Percentiles rank a stretch among this genome's conserved stretches.
phyloP scores from a whole-genome alignment of 805 yeast genomes.

The Saccharomyces paradoxus region DNA sequence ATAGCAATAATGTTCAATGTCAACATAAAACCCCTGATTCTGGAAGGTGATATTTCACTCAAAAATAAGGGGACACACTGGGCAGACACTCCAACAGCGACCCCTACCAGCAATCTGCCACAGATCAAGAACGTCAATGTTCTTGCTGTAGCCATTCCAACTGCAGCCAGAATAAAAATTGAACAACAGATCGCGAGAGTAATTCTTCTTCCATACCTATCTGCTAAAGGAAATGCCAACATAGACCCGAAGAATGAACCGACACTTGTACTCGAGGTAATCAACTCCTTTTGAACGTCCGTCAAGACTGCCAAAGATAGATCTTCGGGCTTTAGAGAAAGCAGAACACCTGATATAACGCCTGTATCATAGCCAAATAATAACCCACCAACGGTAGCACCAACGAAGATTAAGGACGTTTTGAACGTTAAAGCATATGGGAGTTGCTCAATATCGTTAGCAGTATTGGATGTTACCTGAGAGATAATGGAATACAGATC shows the following conservation, averaged over 20 bases:
- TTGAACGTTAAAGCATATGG: constrained; percentile 19
- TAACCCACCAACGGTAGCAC: constrained; percentile 50
- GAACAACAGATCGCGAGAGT: constrained; percentile 37
- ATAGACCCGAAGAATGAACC: constrained; percentile 50
- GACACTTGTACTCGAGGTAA: constrained; percentile 41
- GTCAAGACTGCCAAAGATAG: constrained; percentile 30
- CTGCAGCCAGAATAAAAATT: constrained; percentile 40
- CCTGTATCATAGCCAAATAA: constrained; percentile 63
- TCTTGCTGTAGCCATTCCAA: constrained; percentile 38
- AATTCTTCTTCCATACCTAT: constrained; percentile 38
- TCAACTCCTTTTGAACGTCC: constrained; percentile 33
- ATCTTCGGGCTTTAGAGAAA: constrained; percentile 37
- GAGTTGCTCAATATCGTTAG: constrained; percentile 25
- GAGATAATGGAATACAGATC: constrained; percentile 26
- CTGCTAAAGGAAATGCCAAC: constrained; percentile 42
- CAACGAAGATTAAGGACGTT: constrained; percentile 13
- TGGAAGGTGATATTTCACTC: constrained; percentile 43
- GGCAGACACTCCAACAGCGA: constrained; percentile 66
- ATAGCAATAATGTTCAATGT: constrained; percentile 37
- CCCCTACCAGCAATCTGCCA: constrained; percentile 61
- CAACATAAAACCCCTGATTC: constrained; percentile 33
- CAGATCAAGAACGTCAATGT: constrained; percentile 35
- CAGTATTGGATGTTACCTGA: constrained; percentile 22
- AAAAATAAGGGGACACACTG: constrained; percentile 56
- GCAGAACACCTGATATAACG: constrained; percentile 51